A percentile compares a stretch with the other conserved stretches of the same genome.
These are phyloP conservation scores for Eucalyptus curtisii DNA, from an alignment of 345 rosid genomes.

Conservation along the genomic window DNA sequence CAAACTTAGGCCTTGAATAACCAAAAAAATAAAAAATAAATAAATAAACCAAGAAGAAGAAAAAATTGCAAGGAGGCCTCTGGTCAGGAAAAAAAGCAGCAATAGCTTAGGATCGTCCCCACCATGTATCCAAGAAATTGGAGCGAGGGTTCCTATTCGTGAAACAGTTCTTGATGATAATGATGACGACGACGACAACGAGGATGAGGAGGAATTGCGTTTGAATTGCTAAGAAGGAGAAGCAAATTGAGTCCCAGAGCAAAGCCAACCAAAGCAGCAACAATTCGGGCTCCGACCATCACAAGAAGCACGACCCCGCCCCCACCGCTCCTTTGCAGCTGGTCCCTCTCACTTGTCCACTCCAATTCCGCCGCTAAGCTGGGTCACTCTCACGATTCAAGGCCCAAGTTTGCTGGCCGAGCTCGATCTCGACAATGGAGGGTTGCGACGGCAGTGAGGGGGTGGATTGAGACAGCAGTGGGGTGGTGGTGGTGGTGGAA, in stretches of 20 bases:
- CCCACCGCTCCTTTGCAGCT: constrained; percentile 11
- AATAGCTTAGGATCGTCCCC: background rate
- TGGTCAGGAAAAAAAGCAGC: background rate
- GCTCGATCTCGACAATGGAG: too few relatives aligned
- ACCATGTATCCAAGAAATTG: background rate
- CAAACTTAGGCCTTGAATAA: too few relatives aligned
- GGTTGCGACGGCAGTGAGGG: too few relatives aligned
- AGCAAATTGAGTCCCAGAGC: constrained; percentile 13
- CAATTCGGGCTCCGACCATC: background rate
- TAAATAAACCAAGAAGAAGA: background rate
- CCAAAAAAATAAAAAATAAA: too few relatives aligned
- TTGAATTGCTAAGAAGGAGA: background rate
- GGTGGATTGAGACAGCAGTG: too few relatives aligned
- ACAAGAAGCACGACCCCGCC: background rate
- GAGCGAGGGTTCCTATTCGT: background rate
- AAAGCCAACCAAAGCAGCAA: background rate
- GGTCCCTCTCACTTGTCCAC: constrained; percentile 2
- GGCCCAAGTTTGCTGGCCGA: too few relatives aligned
- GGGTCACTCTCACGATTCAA: background rate
- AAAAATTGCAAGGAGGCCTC: background rate
- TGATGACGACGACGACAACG: too few relatives aligned
- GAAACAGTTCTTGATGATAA: background rate
- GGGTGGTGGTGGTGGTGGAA: too few relatives aligned
- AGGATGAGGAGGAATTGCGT: background rate
- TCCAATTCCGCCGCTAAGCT: background rate